These are phyloP conservation scores for Sordariomycetes sp. DNA, from an alignment of 2,329 filamentous ascomycete species.

Conservation along the genomic window DNA sequence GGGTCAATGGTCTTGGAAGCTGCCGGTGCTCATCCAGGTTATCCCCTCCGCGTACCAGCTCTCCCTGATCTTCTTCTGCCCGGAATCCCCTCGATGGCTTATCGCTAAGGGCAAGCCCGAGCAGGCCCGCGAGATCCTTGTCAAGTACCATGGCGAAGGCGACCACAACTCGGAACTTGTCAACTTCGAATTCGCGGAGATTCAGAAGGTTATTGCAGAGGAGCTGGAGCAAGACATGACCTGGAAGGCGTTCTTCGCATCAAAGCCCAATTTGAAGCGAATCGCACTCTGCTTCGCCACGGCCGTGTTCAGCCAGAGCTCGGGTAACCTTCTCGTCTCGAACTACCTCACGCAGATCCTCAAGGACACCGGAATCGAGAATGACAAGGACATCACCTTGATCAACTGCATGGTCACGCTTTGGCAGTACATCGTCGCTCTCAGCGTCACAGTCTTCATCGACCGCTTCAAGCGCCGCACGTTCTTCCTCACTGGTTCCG, in stretches of 20 bases:
- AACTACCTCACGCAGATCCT: constrained; percentile 30
- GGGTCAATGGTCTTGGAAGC: constrained; percentile 36
- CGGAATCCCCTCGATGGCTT: constrained; percentile 52
- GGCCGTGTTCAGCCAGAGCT: constrained; percentile 29
- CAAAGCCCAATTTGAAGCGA: constrained; percentile 26
- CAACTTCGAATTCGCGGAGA: constrained; percentile 37
- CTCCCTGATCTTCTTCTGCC: constrained; percentile 37
- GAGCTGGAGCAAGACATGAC: constrained; percentile 32
- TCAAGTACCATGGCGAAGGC: constrained; percentile 41
- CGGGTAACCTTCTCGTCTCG: constrained; percentile 30
- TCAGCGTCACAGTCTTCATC: constrained; percentile 24
- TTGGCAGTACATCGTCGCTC: constrained; percentile 31
- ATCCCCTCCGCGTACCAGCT: constrained; percentile 32
- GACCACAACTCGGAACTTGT: constrained; percentile 33
- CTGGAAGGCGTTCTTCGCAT: constrained; percentile 31
- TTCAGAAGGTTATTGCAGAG: constrained; percentile 34
- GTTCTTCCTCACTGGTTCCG: constrained; percentile 27
- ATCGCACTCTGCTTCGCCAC: constrained; percentile 28
- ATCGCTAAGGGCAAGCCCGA: constrained; percentile 39
- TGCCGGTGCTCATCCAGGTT: constrained; percentile 43
- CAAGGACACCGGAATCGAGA: constrained; percentile 26
- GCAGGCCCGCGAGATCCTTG: constrained; percentile 39
- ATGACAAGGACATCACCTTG: constrained; percentile 26
- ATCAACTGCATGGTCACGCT: constrained; percentile 30
- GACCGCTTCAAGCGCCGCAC: constrained; percentile 25